These are phyloP conservation scores for Leccinum rimulosum DNA, from an alignment of 768 basidiomycete genomes.

Conservation along the genomic window DNA sequence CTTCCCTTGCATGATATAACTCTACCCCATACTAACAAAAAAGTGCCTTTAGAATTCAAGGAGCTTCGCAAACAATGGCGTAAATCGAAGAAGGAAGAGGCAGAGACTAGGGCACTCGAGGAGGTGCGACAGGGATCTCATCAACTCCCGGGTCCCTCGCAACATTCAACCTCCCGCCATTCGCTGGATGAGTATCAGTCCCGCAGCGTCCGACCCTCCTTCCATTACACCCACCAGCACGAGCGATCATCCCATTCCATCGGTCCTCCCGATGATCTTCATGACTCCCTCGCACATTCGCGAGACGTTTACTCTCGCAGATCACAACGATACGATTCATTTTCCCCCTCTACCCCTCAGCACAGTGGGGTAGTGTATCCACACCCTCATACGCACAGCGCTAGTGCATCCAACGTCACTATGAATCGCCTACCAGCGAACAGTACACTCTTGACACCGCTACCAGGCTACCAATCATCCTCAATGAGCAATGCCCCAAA, in stretches of 20 bases:
- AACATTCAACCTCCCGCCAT: constrained; percentile 23
- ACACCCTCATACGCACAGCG: constrained; percentile 27
- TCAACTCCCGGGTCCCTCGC: constrained; percentile 14
- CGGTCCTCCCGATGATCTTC: constrained; percentile 19
- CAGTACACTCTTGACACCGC: constrained; percentile 71
- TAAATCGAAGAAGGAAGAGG: constrained; percentile 81
- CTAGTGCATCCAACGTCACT: constrained; percentile 15
- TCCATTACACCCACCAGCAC: constrained; percentile 29
- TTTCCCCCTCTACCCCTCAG: constrained; percentile 19
- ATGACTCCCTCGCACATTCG: constrained; percentile 15
- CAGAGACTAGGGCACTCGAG: constrained; percentile 26
- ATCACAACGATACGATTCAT: constrained; percentile 26
- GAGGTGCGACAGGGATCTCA: constrained; percentile 18
- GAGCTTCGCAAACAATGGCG: constrained; percentile 97
- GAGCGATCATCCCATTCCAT: constrained; percentile 14
- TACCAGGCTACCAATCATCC: constrained; percentile 53
- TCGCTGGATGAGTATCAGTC: constrained; percentile 26
- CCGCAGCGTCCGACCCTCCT: constrained; percentile 16
- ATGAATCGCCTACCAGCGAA: constrained; percentile 53
- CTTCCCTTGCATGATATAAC: background rate
- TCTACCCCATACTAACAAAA: constrained; percentile 10
- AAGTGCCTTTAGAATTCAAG: constrained; percentile 75
- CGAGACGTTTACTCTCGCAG: constrained; percentile 23
- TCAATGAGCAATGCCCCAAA: constrained; percentile 26
- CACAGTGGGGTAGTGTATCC: constrained; percentile 17